Evolutionary conservation across 768 basidiomycete genomes (phyloP), one percentile per base, ranked within the genome.

Genomic region (Lepiota brunneoincarnata): DNA sequence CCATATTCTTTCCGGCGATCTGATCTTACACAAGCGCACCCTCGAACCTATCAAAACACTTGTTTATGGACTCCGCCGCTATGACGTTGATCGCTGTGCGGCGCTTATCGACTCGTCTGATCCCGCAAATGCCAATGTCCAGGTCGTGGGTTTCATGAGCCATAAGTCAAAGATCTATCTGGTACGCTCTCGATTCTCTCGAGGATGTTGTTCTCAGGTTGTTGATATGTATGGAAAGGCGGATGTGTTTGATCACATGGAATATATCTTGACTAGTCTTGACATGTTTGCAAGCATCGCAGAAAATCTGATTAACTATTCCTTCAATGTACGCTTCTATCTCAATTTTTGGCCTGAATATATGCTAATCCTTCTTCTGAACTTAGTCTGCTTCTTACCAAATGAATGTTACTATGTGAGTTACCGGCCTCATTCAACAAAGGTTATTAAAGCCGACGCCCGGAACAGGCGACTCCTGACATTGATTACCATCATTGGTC

Each of bases 231-330:
- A 26, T 24, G 43, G 3, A 6, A 51, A 86, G 83, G 86, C 86
- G 9, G 88, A 90, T 63, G 85, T 89, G 1, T 76, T 80, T 55
- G 89, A 91, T 62, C 89, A 91, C 59, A 83, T 86, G 73, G 88
- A 89, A 51, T 85, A 85, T 55, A 82, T 86, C 34, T 63, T 91
- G 21, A 74, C 76, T 1, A 86, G 82, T 59, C 63, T 91, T 45
- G 89, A 91, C 56, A 87, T 88, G 81, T 89, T 89, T 58, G 74
- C 83, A 1, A 79, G 77, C 24, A 83, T 89, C 57, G 75, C 82
- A 5, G 84, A 89, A 60, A 89, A 89, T 61, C 63, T 89, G 59
- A 88, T 89, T 60, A 76, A 79, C 55, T 89, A 85, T 63, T 81
- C 84, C 17, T 90, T 89, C 74, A 89, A 89, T 65, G 84, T 87